These are phyloP conservation scores for Avena insularis DNA, from an alignment of 176 grass and related monocot genomes.

Conservation along the genomic window DNA sequence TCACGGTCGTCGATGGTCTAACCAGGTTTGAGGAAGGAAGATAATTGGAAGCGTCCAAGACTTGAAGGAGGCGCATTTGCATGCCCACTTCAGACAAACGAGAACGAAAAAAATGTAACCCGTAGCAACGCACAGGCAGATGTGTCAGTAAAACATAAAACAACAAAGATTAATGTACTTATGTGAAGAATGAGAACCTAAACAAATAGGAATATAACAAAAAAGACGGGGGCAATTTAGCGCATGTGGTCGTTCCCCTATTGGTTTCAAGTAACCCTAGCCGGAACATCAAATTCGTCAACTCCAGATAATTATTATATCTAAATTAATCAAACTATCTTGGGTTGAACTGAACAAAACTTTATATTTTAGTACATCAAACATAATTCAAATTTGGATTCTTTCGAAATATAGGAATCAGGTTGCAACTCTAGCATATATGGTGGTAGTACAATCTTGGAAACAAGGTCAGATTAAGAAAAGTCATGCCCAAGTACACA, in stretches of 20 bases:
- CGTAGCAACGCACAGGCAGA: too few species aligned
- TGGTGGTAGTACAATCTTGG: not conserved
- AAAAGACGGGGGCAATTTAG: not conserved
- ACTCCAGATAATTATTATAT: not conserved
- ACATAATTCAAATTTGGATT: not conserved
- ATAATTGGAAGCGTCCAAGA: too few species aligned
- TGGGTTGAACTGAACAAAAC: not conserved
- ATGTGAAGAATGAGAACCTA: too few species aligned
- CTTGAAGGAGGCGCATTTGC: too few species aligned
- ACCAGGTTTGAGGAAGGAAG: too few species aligned
- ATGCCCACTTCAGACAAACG: too few species aligned
- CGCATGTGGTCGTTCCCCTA: not conserved
- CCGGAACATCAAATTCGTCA: not conserved
- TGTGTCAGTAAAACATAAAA: too few species aligned
- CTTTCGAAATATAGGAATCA: slow-evolving; percentile 9
- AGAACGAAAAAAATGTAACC: too few species aligned
- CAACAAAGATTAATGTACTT: too few species aligned
- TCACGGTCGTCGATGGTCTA: too few species aligned
- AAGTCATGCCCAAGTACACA: not conserved
- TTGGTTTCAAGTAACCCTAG: not conserved
- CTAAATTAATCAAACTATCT: slow-evolving; percentile 9
- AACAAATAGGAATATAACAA: too few species aligned
- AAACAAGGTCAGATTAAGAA: slow-evolving; percentile 26
- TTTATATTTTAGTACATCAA: slow-evolving; percentile 4
- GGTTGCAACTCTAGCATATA: not conserved